Base-by-base conservation (phyloP, 2,329 filamentous ascomycete genomes). In the Uncinocarpus reesii region DNA sequence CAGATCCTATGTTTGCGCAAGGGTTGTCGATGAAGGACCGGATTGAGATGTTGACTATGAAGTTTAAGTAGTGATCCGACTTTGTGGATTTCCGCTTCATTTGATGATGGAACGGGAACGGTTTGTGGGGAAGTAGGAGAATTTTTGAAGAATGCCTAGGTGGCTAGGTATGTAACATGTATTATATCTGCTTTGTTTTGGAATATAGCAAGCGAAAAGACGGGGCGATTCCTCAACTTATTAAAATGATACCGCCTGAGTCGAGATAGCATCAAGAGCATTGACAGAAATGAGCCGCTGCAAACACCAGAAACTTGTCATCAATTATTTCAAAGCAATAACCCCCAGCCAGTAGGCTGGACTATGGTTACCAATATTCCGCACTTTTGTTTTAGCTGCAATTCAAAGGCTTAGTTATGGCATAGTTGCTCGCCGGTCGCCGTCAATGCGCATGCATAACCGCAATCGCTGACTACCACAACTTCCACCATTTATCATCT, bases 11-110 rank as follows among this genome's bases (percentile, higher is more conserved):
- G 50, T 70, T 69, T 56, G 58, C 58, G 13, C 50, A 57, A 3
- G 64, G 64, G 1, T 35, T 69, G 48, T 57, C 62, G 7, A 35
- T 66, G 13, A 48, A 59, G 34, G 67, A 70, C 23, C 60, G 65
- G 28, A 46, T 68, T 32, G 55, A 62, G 7, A 57, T 58, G 29
- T 59, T 67, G 56, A 60, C 57, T 53, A 29, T 38, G 35, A 51
- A 34, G 35, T 48, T 34, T 26, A 47, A 45, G 26, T 21, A 37
- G 37, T 35, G 24, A 29, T 31, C 38, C n/a, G 7, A 2, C 2
- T 28, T n/a, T 1, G 5, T 37, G 8, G 35, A 21, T 11, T 13
- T 34, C 31, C 31, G 13, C 31, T 23, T 21, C 11, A 8, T 16
- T 36, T 16, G 3, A 23, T 21, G 21, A n/a, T 8, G 8, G 13